Base-by-base conservation (phyloP, 345 rosid genomes). In the Eucalyptus shirleyi region DNA sequence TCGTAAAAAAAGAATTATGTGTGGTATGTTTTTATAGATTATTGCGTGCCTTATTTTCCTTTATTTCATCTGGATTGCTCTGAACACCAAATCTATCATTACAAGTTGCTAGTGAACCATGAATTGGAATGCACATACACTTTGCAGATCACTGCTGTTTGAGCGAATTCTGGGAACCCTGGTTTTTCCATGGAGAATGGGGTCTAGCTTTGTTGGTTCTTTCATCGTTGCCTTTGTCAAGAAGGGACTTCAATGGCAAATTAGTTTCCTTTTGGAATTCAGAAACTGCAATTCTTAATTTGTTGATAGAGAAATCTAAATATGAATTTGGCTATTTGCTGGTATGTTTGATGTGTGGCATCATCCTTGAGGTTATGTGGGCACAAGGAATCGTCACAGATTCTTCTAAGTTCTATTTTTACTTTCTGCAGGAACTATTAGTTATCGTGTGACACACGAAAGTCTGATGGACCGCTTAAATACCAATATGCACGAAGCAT, bases 401-500 rank as follows among this genome's bases (percentile, higher is more conserved):
- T 51, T 86, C 45, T 59, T 37, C 44, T 86, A 86, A 51, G 4
- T 7, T 6, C 16, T 42, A 34, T n/a, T 49, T 67, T 49, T 47
- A 10, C 42, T 67, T 69, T 60, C 24, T 72, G 23, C 72, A 89
- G 90, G 90, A 34, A 34, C 34, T 69, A 92, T 90, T 4, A 90
- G 86, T 82, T 98, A 88, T 89, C 94, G 95, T 85, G 96, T 96
- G 88, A 94, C 97, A 2, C 65, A 88, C 89, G 97, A 95, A 91
- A 95, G 96, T 89, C 86, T 98, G 93, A 94, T 90, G 94, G 99
- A 98, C 51, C 95, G 98, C 87, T 89, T 98, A 89, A 91, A 90
- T 87, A 95, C 94, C 86, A 93, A 98, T 92, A 94, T 94, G 93
- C 96, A 91, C 87, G 92, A 93, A 90, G 95, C 95, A 86, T 96